Base-by-base conservation (phyloP, 1,284 basidiomycete genomes). In the Tylopilus sp. region DNA sequence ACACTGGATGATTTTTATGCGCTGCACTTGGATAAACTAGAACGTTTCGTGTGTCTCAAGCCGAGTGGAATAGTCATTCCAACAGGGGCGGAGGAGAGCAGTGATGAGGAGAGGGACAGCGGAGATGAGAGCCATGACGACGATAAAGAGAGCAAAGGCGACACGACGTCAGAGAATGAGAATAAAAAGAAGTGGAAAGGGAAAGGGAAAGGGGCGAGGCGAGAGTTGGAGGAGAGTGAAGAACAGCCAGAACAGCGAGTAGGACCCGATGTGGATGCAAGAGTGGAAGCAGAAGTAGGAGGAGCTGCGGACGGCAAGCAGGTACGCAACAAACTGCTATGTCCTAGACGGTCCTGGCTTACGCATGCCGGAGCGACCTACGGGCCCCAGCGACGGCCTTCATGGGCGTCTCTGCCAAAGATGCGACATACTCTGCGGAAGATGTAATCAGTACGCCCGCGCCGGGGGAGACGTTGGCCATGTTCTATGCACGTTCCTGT, bases 401-500 rank as follows among this genome's bases (percentile, higher is more conserved):
- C 63, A 79, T 90, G 74, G 88, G 85, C 9, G 84, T 87, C 0
- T 68, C 74, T 33, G 37, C 81, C 0, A 89, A 83, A 59, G 86
- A 90, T 55, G 66, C 74, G 2, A 72, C 74, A 0, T 73, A 82
- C 3, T 81, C 86, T 0, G 73, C 78, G 0, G 89, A 92, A 59
- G 92, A 94, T 55, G 68, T 81, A 0, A 64, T 92, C 37, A 88
- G 86, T 51, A 95, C 92, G 0, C 94, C 94, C 0, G 74, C 87
- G 6, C 91, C 92, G 0, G 91, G 92, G n/a, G 94, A 97, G 66
- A 90, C 86, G 0, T 69, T 96, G 7, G 84, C 89, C 0, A 75
- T 79, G 66, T 96, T 96, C 68, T 97, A 94, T 62, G 82, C 86
- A 11, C 81, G 93, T 6, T 86, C 86, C 5, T 77, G 86, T 82